A percentile compares a stretch with the other conserved stretches of the same genome.
Conservation (phyloP, 2,329 filamentous ascomycete genomes). For the Hortaea werneckii region DNA sequence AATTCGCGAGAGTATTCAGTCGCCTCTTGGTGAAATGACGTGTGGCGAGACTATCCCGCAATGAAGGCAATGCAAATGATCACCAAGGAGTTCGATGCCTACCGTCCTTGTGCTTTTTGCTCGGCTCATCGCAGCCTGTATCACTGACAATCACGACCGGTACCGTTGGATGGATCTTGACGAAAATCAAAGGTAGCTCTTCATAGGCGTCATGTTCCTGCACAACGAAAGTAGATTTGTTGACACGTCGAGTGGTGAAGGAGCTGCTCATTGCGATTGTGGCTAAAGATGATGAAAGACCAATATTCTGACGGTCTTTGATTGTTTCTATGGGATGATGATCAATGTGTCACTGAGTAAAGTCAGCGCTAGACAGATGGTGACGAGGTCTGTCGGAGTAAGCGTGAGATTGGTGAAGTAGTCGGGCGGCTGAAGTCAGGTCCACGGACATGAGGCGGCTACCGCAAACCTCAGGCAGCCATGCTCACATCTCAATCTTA, state of each 20-base stretch:
- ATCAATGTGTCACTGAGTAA: too few species aligned
- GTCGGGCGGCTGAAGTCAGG: too few species aligned
- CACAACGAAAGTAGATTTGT: conserved; percentile 35
- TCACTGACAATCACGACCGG: conserved; percentile 33
- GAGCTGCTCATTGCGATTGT: conserved; percentile 7
- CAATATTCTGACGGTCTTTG: not conserved
- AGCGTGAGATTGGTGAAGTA: too few species aligned
- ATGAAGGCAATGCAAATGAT: not conserved
- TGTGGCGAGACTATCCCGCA: too few species aligned
- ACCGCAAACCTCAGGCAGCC: not conserved
- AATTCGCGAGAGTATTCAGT: too few species aligned
- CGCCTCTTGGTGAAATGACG: too few species aligned
- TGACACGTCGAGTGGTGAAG: conserved; percentile 30
- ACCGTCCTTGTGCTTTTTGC: conserved; percentile 17
- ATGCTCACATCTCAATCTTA: not conserved
- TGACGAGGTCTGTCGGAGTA: too few species aligned
- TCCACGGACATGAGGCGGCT: too few species aligned
- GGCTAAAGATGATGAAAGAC: not conserved
- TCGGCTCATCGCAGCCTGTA: conserved; percentile 35
- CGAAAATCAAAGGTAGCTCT: conserved; percentile 39
- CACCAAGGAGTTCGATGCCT: not conserved
- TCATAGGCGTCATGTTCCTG: conserved; percentile 34
- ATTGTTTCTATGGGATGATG: not conserved
- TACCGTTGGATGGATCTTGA: conserved; percentile 28
- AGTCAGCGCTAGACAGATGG: too few species aligned